Evolutionary conservation across 1,284 basidiomycete genomes (phyloP).

Genomic region (Naganishia albida): DNA sequence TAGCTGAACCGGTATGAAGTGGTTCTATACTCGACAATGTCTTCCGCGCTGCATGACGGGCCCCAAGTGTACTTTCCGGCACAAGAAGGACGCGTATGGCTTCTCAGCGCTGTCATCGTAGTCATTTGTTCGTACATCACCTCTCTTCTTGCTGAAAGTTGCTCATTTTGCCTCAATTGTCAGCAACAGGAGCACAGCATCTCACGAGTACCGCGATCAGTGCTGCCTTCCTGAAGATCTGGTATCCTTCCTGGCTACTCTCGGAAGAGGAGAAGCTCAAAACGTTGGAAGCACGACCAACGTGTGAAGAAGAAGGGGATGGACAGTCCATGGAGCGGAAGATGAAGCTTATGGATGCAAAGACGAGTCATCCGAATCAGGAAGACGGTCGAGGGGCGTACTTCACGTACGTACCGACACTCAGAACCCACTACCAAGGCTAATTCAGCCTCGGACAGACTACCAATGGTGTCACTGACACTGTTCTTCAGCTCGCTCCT

Average conservation of each 20-base stretch:
- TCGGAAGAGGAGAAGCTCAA: constrained; percentile 1
- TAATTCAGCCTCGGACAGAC: constrained; percentile 53
- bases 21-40: constrained; percentile 16
- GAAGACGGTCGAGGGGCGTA: constrained; percentile 11
- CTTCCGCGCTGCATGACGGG: background rate
- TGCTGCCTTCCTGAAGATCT: constrained; percentile 13
- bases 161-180: background rate
- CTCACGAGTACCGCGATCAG: constrained; percentile 38
- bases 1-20: background rate
- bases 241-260: constrained; percentile 5
- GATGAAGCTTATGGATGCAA: background rate
- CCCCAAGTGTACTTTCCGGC: background rate
- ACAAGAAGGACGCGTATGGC: background rate
- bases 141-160: background rate
- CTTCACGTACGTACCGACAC: constrained; percentile 1
- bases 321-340: background rate
- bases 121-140: background rate
- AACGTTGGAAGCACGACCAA: background rate
- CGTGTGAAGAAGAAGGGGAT: background rate
- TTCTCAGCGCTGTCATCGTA: constrained; percentile 6
- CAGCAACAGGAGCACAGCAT: constrained; percentile 46
- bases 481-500: constrained; percentile 83
- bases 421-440: background rate
- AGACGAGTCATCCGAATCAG: background rate
- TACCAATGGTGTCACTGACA: constrained; percentile 73